These are phyloP conservation scores for Bipolaris victoriae DNA, from an alignment of 2,329 filamentous ascomycete genomes.

Conservation along the genomic window DNA sequence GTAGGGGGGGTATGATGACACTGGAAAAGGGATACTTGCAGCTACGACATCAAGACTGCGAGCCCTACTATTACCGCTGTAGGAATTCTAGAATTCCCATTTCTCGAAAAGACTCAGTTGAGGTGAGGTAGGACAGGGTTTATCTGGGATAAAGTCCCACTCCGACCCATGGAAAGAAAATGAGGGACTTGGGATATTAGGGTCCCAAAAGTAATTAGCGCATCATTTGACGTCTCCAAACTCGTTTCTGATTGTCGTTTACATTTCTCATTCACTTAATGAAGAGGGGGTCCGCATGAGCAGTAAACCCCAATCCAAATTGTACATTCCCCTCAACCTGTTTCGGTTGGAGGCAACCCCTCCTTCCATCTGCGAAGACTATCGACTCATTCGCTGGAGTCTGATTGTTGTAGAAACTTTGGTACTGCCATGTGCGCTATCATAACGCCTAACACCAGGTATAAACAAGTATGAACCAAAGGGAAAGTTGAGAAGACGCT, in stretches of 20 bases:
- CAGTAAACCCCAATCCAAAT: not conserved
- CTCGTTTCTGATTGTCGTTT: not conserved
- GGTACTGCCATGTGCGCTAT: not conserved
- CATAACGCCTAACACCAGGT: conserved; percentile 8
- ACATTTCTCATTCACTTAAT: not conserved
- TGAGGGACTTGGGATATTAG: not conserved
- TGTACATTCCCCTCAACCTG: not conserved
- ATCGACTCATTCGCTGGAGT: not conserved
- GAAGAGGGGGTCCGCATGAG: not conserved
- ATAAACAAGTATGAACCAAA: conserved; percentile 4
- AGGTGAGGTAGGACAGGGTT: not conserved
- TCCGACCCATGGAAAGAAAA: not conserved
- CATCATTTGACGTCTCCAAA: not conserved
- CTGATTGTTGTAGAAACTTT: not conserved
- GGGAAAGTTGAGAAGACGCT: not conserved
- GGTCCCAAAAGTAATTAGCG: not conserved
- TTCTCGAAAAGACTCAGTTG: not conserved
- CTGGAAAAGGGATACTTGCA: too few relatives aligned
- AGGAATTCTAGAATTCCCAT: not conserved
- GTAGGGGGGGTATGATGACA: too few relatives aligned
- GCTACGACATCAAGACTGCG: too few relatives aligned
- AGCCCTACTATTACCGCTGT: too few relatives aligned
- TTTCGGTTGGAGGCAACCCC: not conserved
- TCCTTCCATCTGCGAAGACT: not conserved
- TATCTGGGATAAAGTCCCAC: not conserved